Percentiles rank a stretch among this genome's conserved stretches.
Evolutionary conservation across 2,329 filamentous ascomycete species (phyloP).

Genomic region (Pezicula neosporulosa): DNA sequence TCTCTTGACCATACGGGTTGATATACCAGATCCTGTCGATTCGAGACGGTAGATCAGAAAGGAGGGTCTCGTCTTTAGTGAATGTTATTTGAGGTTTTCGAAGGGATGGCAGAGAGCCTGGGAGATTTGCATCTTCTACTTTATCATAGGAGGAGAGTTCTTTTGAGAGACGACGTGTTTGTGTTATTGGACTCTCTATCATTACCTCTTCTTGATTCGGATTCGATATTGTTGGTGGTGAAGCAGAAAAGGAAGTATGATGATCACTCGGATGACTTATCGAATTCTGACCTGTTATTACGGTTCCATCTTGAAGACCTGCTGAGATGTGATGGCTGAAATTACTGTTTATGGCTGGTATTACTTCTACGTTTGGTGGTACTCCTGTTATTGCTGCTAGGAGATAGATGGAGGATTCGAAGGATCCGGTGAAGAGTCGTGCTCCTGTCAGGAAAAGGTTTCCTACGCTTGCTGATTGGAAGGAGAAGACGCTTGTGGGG

Average conservation of each 20-base stretch:
- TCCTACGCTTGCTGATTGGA: slow-evolving; percentile 70
- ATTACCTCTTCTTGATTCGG: too few relatives aligned
- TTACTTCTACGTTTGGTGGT: slow-evolving; percentile 69
- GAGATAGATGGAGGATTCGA: slow-evolving; percentile 90
- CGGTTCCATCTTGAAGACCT: slow-evolving; percentile 68
- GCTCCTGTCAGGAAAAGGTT: slow-evolving; percentile 83
- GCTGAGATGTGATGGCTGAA: slow-evolving; percentile 94
- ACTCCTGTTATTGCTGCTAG: slow-evolving; percentile 85
- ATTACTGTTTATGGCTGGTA: slow-evolving; percentile 91
- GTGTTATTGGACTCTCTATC: slow-evolving; percentile 10
- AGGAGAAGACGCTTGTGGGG: slow-evolving; percentile 73
- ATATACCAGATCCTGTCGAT: slow-evolving; percentile 94
- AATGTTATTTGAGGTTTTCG: slow-evolving; percentile 80
- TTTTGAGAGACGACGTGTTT: slow-evolving; percentile 19
- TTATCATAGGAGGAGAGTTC: slow-evolving; percentile 56
- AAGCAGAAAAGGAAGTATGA: neutral
- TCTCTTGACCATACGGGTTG: slow-evolving; percentile 97
- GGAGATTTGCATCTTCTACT: slow-evolving; percentile 77
- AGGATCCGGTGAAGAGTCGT: slow-evolving; percentile 84
- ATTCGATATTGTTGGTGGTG: slow-evolving; percentile 5
- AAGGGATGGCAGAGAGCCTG: slow-evolving; percentile 75
- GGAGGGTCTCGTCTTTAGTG: slow-evolving; percentile 67
- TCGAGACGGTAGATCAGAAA: slow-evolving; percentile 63
- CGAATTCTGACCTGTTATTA: slow-evolving; percentile 88
- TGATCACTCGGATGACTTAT: slow-evolving; percentile 70